Conservation (phyloP, 345 rosid genomes). For the Punica granatum region DNA sequence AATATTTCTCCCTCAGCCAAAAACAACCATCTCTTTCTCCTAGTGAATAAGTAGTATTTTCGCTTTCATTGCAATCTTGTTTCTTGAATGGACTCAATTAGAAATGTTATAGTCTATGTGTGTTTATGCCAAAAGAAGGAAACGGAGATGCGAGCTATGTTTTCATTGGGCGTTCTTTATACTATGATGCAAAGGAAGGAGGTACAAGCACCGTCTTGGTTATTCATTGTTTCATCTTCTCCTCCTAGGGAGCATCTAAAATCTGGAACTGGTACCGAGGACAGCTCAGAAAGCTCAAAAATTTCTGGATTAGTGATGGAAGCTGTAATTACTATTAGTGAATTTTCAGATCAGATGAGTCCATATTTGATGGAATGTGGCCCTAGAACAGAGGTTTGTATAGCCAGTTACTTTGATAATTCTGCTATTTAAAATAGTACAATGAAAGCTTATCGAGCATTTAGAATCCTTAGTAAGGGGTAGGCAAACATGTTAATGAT, state of each 20-base stretch:
- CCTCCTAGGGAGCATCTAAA: slow-evolving; percentile 57
- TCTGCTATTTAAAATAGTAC: neutral
- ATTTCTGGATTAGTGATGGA: slow-evolving; percentile 48
- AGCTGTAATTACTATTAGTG: slow-evolving; percentile 57
- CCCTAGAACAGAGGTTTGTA: slow-evolving; percentile 60
- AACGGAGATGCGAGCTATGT: neutral
- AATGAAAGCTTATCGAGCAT: neutral
- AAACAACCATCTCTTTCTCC: neutral
- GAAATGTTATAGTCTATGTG: neutral
- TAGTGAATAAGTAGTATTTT: neutral
- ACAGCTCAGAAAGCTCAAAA: slow-evolving; percentile 35
- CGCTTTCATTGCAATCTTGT: neutral
- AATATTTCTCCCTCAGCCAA: neutral
- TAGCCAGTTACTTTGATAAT: neutral
- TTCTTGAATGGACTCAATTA: neutral
- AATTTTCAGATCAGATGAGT: slow-evolving; percentile 32
- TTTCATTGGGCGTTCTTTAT: neutral
- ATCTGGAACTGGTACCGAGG: slow-evolving; percentile 58
- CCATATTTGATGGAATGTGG: slow-evolving; percentile 34
- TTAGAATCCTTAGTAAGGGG: neutral
- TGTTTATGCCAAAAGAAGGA: neutral
- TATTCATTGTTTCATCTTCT: slow-evolving; percentile 5
- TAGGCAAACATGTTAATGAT: neutral
- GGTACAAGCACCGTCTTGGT: neutral
- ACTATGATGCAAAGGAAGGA: neutral